Evolutionary conservation across 2,329 filamentous ascomycete species (phyloP).

Genomic region (Chaetomium globosum): DNA sequence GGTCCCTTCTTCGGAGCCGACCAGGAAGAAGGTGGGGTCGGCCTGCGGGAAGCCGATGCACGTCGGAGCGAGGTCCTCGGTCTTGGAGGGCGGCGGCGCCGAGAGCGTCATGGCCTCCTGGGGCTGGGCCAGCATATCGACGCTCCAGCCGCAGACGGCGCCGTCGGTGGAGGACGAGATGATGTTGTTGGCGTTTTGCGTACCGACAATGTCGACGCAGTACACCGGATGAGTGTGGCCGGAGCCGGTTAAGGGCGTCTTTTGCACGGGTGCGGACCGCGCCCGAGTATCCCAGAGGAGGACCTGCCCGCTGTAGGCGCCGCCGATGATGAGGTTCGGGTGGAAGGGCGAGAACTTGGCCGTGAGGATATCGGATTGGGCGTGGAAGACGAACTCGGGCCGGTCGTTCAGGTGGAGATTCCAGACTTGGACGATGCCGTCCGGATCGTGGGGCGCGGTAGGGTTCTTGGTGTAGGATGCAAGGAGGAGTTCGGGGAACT

Average conservation of each 20-base stretch:
- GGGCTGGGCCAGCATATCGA: conserved; percentile 96
- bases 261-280: conserved; percentile 86
- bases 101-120: conserved; percentile 90
- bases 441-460: conserved; percentile 88
- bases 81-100: conserved; percentile 82
- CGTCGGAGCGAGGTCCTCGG: conserved; percentile 91
- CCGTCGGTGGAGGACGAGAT: conserved; percentile 96
- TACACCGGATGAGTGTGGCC: conserved; percentile 97
- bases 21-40: conserved; percentile 95
- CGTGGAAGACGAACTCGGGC: conserved; percentile 95
- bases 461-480: conserved; percentile 98
- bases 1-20: conserved; percentile 93
- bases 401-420: conserved; percentile 92
- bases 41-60: conserved; percentile 93
- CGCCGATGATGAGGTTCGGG: conserved; percentile 92
- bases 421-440: conserved; percentile 94
- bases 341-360: conserved; percentile 99
- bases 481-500: conserved; percentile 89
- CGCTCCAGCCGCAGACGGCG: conserved; percentile 94
- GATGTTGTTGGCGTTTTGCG: conserved; percentile 98
- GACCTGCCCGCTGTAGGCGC: conserved; percentile 94
- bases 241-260: conserved; percentile 90
- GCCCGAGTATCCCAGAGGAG: conserved; percentile 95
- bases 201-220: conserved; percentile 91
- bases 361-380: conserved; percentile 90